These are phyloP conservation scores for Bretschneidera sinensis DNA, from an alignment of 345 rosid genomes.

Conservation along the genomic window DNA sequence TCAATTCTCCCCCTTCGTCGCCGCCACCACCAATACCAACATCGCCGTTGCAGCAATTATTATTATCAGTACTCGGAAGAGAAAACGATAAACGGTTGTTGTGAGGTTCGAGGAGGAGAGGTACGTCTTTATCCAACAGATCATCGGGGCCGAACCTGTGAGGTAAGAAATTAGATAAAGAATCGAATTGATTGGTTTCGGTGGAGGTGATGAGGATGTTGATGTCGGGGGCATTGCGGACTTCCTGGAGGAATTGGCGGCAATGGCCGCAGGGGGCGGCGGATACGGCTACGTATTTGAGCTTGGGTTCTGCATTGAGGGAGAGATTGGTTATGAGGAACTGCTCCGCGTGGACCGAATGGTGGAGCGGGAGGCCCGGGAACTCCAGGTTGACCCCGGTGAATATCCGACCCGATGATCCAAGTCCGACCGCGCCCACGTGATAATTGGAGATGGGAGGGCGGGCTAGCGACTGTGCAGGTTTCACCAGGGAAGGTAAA, in stretches of 20 bases:
- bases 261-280: slow-evolving; percentile 99
- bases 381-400: slow-evolving; percentile 85
- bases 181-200: slow-evolving; percentile 31
- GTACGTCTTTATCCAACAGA: slow-evolving; percentile 51
- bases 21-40: slow-evolving; percentile 14
- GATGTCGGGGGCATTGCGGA: slow-evolving; percentile 62
- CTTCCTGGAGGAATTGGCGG: slow-evolving; percentile 92
- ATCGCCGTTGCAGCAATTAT: slow-evolving; percentile 5
- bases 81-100: slow-evolving; percentile 43
- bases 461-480: slow-evolving; percentile 64
- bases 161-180: slow-evolving; percentile 51
- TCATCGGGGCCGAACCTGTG: slow-evolving; percentile 85
- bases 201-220: slow-evolving; percentile 39
- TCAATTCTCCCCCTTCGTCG: slow-evolving; percentile 20
- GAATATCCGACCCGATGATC: slow-evolving; percentile 86
- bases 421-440: slow-evolving; percentile 82
- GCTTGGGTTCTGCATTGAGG: slow-evolving; percentile 54
- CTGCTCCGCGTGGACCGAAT: slow-evolving; percentile 94
- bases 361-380: slow-evolving; percentile 88
- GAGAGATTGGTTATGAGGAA: slow-evolving; percentile 83
- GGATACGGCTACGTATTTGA: slow-evolving; percentile 70
- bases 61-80: slow-evolving; percentile 8
- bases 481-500: slow-evolving; percentile 62
- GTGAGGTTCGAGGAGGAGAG: slow-evolving; percentile 65
- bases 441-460: slow-evolving; percentile 76